phyloP scores from a whole-genome alignment of 2,329 filamentous ascomycete species.

The Sporothrix protearum region DNA sequence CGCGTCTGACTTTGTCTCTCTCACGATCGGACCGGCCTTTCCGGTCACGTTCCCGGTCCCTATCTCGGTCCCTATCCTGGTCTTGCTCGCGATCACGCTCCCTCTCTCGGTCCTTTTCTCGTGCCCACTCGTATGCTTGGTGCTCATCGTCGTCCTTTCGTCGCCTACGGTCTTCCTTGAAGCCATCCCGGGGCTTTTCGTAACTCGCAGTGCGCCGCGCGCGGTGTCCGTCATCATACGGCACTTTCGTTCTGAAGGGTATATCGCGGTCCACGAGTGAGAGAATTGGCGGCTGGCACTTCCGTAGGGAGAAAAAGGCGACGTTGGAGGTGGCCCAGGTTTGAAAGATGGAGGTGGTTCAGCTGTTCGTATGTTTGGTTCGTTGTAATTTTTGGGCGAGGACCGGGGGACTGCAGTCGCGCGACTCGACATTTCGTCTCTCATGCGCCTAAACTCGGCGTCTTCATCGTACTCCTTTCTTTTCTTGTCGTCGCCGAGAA shows the following conservation, averaged over 20 bases:
- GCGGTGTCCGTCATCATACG: constrained; percentile 44
- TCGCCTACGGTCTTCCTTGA: constrained; percentile 33
- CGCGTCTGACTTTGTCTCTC: constrained; percentile 35
- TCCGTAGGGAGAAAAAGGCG: constrained; percentile 32
- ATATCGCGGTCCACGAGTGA: constrained; percentile 50
- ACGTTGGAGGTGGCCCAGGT: constrained; percentile 34
- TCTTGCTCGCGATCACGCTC: constrained; percentile 34
- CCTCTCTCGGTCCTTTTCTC: constrained; percentile 41
- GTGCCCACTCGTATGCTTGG: constrained; percentile 29
- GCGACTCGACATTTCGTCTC: constrained; percentile 49
- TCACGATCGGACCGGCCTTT: constrained; percentile 26
- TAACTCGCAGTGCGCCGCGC: constrained; percentile 49
- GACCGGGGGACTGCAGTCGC: constrained; percentile 43
- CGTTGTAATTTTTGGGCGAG: constrained; percentile 37
- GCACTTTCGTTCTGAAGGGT: constrained; percentile 35
- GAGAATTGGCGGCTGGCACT: constrained; percentile 40
- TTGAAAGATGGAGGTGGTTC: constrained; percentile 47
- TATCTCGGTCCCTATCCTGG: constrained; percentile 31
- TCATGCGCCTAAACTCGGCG: constrained; percentile 62
- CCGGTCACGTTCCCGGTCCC: too few relatives aligned
- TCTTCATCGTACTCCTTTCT: constrained; percentile 75
- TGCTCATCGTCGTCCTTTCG: constrained; percentile 34
- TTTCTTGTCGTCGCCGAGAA: constrained; percentile 73
- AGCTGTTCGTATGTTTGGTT: constrained; percentile 49
- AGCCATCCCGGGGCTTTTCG: constrained; percentile 32